These are phyloP conservation scores for Pseudopithomyces maydicus DNA, from an alignment of 2,329 filamentous ascomycete species.

Conservation along the genomic window DNA sequence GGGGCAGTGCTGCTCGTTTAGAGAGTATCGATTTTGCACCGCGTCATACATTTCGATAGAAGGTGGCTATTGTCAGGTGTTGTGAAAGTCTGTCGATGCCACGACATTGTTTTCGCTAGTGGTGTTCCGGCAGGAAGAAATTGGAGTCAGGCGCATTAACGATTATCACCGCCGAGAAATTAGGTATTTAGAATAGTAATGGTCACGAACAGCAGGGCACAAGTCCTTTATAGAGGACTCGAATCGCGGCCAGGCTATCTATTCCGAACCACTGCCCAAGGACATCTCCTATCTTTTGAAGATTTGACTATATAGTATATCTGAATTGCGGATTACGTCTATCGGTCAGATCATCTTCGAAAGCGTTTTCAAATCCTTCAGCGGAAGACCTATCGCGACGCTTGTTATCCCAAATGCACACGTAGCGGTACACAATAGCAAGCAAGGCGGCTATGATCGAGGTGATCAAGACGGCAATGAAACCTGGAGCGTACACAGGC, in stretches of 20 bases:
- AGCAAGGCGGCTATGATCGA: conserved; percentile 42
- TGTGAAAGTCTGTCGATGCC: too few species aligned
- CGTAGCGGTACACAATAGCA: conserved; percentile 49
- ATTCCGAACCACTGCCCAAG: too few species aligned
- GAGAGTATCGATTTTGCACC: neutral
- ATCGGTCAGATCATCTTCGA: conserved; percentile 58
- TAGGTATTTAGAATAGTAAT: too few species aligned
- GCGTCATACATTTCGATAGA: neutral
- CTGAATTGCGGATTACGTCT: conserved; percentile 35
- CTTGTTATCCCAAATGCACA: conserved; percentile 53
- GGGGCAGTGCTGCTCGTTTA: neutral
- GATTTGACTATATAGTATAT: conserved; percentile 18
- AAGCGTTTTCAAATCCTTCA: conserved; percentile 58
- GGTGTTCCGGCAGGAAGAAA: too few species aligned
- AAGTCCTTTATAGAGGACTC: too few species aligned
- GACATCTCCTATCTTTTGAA: neutral
- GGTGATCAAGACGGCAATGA: conserved; percentile 47
- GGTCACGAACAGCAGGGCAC: too few species aligned
- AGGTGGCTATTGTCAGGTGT: too few species aligned
- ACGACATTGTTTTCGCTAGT: too few species aligned
- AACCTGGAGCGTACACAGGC: conserved; percentile 43
- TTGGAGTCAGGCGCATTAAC: too few species aligned
- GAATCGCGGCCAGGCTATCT: too few species aligned
- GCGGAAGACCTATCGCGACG: conserved; percentile 48
- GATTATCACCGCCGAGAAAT: too few species aligned